phyloP scores from a whole-genome alignment of 345 rosid genomes.

The Citrus cavaleriei region DNA sequence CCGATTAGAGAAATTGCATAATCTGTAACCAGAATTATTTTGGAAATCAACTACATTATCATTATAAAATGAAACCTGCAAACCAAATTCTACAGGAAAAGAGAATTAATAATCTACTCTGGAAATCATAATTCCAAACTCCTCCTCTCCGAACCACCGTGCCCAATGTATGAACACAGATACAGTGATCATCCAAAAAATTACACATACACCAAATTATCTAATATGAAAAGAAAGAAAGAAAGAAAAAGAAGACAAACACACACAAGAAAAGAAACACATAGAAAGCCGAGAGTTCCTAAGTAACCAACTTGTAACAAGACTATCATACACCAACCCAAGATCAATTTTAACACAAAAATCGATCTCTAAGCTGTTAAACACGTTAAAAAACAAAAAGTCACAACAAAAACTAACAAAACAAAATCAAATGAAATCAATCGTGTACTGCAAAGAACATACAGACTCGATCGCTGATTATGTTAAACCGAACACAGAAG shows the following conservation, averaged over 20 bases:
- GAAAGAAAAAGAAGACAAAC: not conserved
- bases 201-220: not conserved
- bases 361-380: constrained; percentile 18
- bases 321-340: constrained; percentile 17
- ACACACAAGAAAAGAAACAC: not conserved
- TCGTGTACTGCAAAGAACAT: constrained; percentile 9
- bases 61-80: constrained; percentile 1
- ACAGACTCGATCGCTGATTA: constrained; percentile 13
- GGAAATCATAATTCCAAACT: constrained; percentile 6
- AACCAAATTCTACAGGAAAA: constrained; percentile 12
- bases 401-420: constrained; percentile 8
- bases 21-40: not conserved
- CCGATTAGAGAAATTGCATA: not conserved
- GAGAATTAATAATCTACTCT: not conserved
- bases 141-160: not conserved
- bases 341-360: constrained; percentile 20
- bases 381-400: constrained; percentile 21
- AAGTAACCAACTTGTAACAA: constrained; percentile 17
- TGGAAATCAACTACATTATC: not conserved
- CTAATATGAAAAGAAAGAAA: not conserved
- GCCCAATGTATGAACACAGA: not conserved
- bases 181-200: constrained; percentile 14
- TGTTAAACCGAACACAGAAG: constrained; percentile 28
- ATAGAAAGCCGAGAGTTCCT: not conserved
- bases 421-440: constrained; percentile 16